Base-by-base conservation (phyloP, 768 basidiomycete species). In the Boletellus sp. region DNA sequence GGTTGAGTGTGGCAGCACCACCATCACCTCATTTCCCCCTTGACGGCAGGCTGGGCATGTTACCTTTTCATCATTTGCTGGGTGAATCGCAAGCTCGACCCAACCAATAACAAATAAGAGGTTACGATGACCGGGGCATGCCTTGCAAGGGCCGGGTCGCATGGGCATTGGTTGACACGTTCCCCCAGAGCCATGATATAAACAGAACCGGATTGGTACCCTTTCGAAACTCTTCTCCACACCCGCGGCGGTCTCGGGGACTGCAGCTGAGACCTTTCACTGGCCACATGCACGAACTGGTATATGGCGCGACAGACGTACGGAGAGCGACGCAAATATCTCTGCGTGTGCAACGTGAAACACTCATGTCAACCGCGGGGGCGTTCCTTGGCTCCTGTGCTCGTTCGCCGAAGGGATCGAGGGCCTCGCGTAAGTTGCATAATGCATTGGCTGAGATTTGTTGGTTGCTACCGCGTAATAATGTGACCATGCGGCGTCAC, bases 211-310 rank as follows among this genome's bases (percentile, higher is more conserved):
- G 51, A 35, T 44, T 34, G 24, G 45, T 35, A 20, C 36, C 32
- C 38, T 36, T 46, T 22, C 7, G 20, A 33, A 36, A 2, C 15
- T 36, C 45, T 47, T 33, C 20, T 49, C 35, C 39, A 31, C 39
- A 47, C 19, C 39, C 35, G 15, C 40, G 37, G 43, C 54, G 37
- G 52, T 46, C 22, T 45, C 23, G 26, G 57, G 40, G 10, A 28
- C 7, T 32, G 22, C 22, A 16, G 47, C 47, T 43, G 33, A 56
- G 22, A 19, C 31, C n/a, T 15, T 20, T 32, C 20, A 13, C 31
- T 13, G 19, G 35, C 40, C 20, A 17, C 24, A 12, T 16, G 26
- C 23, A 9, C 39, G 37, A 46, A n/a, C 47, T 47, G 31, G 12
- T 38, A 16, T 36, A 13, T 19, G 24, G 26, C 47, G 22, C 10